phyloP scores from a whole-genome alignment of 2,329 filamentous ascomycete species.

The Talaromyces sp. region DNA sequence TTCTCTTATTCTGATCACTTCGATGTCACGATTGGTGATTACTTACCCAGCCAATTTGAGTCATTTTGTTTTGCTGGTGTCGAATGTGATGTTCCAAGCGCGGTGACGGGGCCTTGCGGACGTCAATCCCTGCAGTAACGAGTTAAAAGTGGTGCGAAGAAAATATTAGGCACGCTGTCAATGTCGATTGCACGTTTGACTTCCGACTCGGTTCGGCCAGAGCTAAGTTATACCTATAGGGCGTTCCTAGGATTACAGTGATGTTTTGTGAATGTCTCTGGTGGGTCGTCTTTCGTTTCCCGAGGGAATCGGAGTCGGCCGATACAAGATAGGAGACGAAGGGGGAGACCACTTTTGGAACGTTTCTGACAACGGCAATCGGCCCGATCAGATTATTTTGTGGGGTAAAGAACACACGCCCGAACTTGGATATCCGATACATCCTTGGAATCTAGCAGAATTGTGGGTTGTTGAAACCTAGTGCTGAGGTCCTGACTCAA shows the following conservation, averaged over 20 bases:
- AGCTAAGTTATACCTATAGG: too few relatives aligned
- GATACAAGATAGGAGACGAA: constrained; percentile 19
- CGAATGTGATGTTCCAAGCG: not conserved
- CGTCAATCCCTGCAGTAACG: not conserved
- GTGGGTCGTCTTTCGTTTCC: constrained; percentile 21
- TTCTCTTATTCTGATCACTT: not conserved
- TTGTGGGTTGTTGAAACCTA: too few relatives aligned
- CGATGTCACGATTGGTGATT: not conserved
- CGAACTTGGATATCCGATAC: too few relatives aligned
- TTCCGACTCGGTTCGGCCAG: too few relatives aligned
- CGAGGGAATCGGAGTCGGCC: constrained; percentile 30
- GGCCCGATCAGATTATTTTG: too few relatives aligned
- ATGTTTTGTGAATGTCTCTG: not conserved
- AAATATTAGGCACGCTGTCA: too few relatives aligned
- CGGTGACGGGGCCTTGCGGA: not conserved
- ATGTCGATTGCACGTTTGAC: too few relatives aligned
- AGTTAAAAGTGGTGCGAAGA: not conserved
- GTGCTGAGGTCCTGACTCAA: too few relatives aligned
- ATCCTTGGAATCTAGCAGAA: too few relatives aligned
- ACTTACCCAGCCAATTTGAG: constrained; percentile 42
- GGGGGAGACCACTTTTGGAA: too few relatives aligned
- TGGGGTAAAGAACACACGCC: too few relatives aligned
- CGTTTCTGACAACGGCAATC: too few relatives aligned
- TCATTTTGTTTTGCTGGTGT: constrained; percentile 19
- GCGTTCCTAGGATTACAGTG: not conserved